A percentile compares a stretch with the other conserved stretches of the same genome.
phyloP scores from a whole-genome alignment of 2,329 filamentous ascomycete species.

The Arachnopeziza araneosa region DNA sequence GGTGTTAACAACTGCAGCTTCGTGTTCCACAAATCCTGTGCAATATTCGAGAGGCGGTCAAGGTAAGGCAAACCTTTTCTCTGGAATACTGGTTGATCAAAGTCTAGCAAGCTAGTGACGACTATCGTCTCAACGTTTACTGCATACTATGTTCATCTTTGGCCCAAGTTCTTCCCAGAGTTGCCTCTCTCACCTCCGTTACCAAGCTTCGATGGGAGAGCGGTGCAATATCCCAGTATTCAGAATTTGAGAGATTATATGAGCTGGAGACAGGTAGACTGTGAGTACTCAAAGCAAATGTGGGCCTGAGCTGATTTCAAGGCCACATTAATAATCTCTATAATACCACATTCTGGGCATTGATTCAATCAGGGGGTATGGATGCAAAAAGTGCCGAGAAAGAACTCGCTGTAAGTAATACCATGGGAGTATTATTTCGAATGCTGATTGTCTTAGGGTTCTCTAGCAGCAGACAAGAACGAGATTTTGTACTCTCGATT shows the following conservation, averaged over 20 bases:
- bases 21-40: conserved; percentile 76
- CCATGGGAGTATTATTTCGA: not conserved
- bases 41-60: conserved; percentile 77
- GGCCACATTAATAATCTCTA: conserved; percentile 98
- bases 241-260: conserved; percentile 88
- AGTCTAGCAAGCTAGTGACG: conserved; percentile 74
- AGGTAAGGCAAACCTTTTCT: conserved; percentile 46
- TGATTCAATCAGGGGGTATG: conserved; percentile 74
- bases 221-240: conserved; percentile 80
- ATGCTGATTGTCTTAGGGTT: conserved; percentile 51
- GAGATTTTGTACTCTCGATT: conserved; percentile 89
- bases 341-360: conserved; percentile 92
- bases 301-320: conserved; percentile 31
- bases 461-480: conserved; percentile 82
- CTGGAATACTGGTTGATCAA: conserved; percentile 7
- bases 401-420: conserved; percentile 59
- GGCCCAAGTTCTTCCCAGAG: conserved; percentile 71
- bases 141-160: conserved; percentile 79
- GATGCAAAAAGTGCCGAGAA: conserved; percentile 74
- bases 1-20: conserved; percentile 53
- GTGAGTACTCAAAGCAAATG: conserved; percentile 44
- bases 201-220: conserved; percentile 88
- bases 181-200: conserved; percentile 64
- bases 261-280: conserved; percentile 95
- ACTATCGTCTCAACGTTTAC: conserved; percentile 93